A percentile compares a stretch with the other conserved stretches of the same genome.
phyloP scores from a whole-genome alignment of 805 yeast species.

The Jamesozyma rosinii region DNA sequence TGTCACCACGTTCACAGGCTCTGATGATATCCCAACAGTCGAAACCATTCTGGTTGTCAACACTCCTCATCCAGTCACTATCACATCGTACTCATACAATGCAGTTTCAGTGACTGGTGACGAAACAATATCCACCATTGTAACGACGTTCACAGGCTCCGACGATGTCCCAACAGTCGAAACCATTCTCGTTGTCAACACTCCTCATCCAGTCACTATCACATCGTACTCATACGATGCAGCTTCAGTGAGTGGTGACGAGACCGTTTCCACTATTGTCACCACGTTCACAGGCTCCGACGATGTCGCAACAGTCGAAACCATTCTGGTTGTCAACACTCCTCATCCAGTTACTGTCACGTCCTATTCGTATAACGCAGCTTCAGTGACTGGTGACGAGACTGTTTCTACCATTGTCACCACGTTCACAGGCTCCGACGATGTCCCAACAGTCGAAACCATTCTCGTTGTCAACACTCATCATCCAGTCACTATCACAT shows the following conservation, averaged over 20 bases:
- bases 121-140: neutral
- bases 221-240: no score
- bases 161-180: no score
- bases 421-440: neutral
- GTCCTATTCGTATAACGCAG: no score
- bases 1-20: neutral
- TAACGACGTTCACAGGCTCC: neutral
- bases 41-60: neutral
- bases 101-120: neutral
- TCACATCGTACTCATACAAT: no score
- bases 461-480: no score
- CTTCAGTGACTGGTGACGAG: neutral
- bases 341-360: no score
- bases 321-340: neutral
- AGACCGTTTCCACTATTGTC: neutral
- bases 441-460: no score
- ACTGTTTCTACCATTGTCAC: neutral
- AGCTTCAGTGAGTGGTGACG: no score
- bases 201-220: no score
- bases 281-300: neutral
- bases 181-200: no score
- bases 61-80: neutral
- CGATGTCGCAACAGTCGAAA: neutral
- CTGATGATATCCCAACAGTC: neutral
- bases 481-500: no score